Evolutionary conservation across 306 rosid species (phyloP), one percentile per base, ranked within the genome.

Genomic region (Hylodesmum podocarpum): DNA sequence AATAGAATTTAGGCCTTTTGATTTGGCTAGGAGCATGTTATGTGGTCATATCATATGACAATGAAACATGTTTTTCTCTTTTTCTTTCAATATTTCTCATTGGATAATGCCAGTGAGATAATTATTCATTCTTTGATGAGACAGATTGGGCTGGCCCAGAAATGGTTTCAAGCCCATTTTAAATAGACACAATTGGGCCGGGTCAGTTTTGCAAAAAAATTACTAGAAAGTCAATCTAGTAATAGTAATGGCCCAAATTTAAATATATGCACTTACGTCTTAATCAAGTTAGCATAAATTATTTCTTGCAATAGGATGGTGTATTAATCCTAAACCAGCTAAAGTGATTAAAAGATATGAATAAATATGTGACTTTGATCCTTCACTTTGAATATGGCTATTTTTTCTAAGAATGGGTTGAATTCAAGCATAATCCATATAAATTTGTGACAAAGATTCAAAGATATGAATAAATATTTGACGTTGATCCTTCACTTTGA

Each of bases 21-120:
- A 44, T 78, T 31, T 77, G 90, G 79, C 80, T 80, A 65, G 47
- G 70, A 62, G 70, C 57, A 27, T 82, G 83, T 78, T 73, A 77
- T 62, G 25, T 34, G 47, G 27, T 37, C 40, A 2, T 40, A 49
- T 37, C 40, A 2, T 58, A 44, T 81, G 25, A 77, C 51, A 53
- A 47, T 27, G 8, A 61, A 54, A 39, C 80, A 29, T 62, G 77
- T 43, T 39, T 68, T 15, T 41, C 22, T 36, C 2, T 18, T 50
- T 49, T 66, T 33, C 59, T 25, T 14, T 16, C 19, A 2, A 29
- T 54, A 4, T 75, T 46, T 67, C n/a, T 50, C 59, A 24, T 57
- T 59, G 83, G 85, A 80, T 80, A 63, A 78, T 54, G 37, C 61
- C 31, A 1, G 0, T 14, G 16, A 8, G 10, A 47, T 18, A 16